Percentiles rank a stretch among this genome's conserved stretches.
Evolutionary conservation across 768 basidiomycete species (phyloP).

Genomic region (Tylopilus sp.): DNA sequence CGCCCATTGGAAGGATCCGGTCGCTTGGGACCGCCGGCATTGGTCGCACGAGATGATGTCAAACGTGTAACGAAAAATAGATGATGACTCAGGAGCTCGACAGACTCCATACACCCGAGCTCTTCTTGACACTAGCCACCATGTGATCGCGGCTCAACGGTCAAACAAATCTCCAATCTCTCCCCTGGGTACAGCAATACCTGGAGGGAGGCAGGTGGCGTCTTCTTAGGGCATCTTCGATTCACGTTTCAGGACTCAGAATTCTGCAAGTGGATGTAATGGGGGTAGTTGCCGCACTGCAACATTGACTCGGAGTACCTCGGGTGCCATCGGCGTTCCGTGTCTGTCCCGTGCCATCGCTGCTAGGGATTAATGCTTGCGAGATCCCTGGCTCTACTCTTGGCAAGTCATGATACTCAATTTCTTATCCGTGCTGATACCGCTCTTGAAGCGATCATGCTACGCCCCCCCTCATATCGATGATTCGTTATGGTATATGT

Average conservation of each 20-base stretch:
- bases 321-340: neutral
- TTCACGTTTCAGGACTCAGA: too few relatives aligned
- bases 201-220: too few relatives aligned
- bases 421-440: neutral
- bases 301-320: neutral
- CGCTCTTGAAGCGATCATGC: neutral
- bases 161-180: neutral
- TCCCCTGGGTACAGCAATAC: too few relatives aligned
- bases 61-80: neutral
- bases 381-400: neutral
- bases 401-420: too few relatives aligned
- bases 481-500: too few relatives aligned
- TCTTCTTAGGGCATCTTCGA: too few relatives aligned
- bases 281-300: neutral
- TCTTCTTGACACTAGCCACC: too few relatives aligned
- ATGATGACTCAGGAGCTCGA: neutral
- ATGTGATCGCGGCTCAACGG: neutral
- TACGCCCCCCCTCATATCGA: too few relatives aligned
- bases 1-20: slow-evolving; percentile 4
- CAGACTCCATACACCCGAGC: too few relatives aligned
- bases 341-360: neutral
- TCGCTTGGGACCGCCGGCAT: neutral
- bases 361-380: neutral
- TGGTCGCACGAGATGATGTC: neutral
- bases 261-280: too few relatives aligned